phyloP scores from a whole-genome alignment of 495 filamentous ascomycete genomes.

The Aspergillus cristatus region DNA sequence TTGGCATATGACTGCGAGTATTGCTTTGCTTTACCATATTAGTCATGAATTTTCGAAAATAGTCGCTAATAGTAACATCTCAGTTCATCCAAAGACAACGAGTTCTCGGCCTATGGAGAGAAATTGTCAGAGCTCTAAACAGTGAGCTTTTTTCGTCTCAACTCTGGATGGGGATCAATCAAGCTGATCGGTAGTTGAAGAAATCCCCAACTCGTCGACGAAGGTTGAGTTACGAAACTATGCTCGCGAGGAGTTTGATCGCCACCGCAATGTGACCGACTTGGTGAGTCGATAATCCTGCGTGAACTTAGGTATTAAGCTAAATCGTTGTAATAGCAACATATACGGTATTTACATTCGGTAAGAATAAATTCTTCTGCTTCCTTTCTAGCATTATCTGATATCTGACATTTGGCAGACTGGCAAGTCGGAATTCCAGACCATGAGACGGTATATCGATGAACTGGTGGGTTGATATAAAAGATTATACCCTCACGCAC shows the following conservation, averaged over 20 bases:
- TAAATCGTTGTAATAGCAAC: conserved; percentile 22
- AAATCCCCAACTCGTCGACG: conserved; percentile 37
- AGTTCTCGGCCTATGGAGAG: conserved; percentile 30
- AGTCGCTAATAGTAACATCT: conserved; percentile 7
- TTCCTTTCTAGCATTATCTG: background rate
- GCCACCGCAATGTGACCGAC: conserved; percentile 61
- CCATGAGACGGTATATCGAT: conserved; percentile 47
- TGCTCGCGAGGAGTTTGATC: conserved; percentile 68
- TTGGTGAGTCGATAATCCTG: conserved; percentile 38
- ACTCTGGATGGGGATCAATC: background rate
- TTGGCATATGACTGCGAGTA: background rate
- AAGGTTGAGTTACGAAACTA: conserved; percentile 59
- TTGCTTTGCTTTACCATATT: background rate
- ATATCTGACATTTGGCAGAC: conserved; percentile 22
- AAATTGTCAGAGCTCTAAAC: conserved; percentile 29
- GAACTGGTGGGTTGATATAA: conserved; percentile 25
- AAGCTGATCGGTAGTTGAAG: conserved; percentile 10
- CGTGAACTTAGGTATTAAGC: background rate
- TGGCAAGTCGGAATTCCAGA: conserved; percentile 53
- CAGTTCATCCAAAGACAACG: conserved; percentile 37
- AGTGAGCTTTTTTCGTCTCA: conserved; percentile 16
- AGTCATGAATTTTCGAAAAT: too few relatives aligned
- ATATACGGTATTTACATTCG: conserved; percentile 54
- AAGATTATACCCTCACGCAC: background rate
- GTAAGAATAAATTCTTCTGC: conserved; percentile 13